Evolutionary conservation across 306 rosid genomes (phyloP), one percentile per base, ranked within the genome.

Genomic region (Cucurbita ficifolia): DNA sequence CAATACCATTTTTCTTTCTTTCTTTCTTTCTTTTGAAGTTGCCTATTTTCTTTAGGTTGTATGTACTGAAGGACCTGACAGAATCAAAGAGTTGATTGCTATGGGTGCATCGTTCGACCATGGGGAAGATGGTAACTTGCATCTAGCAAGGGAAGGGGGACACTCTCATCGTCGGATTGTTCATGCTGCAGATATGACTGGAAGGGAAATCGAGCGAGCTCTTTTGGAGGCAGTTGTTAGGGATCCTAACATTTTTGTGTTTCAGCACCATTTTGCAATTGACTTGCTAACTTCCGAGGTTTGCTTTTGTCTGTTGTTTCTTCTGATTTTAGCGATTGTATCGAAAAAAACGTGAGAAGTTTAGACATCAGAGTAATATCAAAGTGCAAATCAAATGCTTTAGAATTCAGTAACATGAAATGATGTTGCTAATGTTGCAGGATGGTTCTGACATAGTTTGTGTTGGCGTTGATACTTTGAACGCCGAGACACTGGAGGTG

Each of bases 181-280:
- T 78, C 97, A 94, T 84, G 92, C 97, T 42, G 97, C 99, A 78
- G 99, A 91, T 78, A 89, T 87, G 97, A 91, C 99, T 14, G 96
- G 99, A 78, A 87, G 84, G 82, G 97, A 94, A 87, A 94, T 91
- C 63, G 96, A 94, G 76, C 84, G 96, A 73, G 92, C 95, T 73
- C 83, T 94, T 48, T 73, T 91, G 78, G 79, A 85, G 70, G 88
- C 85, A 58, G 92, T 85, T 76, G 59, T 86, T 64, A 74, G 77
- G 79, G 89, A 94, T 79, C 91, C 95, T 70, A 89, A 89, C 67
- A 94, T 94, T 67, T 85, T 56, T 80, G 89, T 94, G 78, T 91
- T 94, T 50, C 79, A 90, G 79, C 92, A 94, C 87, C 96, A 94
- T 82, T 88, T 89, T 78, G 99, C 96, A 5, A 88, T 94, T 52